Evolutionary conservation across 495 filamentous ascomycete species (phyloP).

Genomic region (Stereocaulon alpinum): DNA sequence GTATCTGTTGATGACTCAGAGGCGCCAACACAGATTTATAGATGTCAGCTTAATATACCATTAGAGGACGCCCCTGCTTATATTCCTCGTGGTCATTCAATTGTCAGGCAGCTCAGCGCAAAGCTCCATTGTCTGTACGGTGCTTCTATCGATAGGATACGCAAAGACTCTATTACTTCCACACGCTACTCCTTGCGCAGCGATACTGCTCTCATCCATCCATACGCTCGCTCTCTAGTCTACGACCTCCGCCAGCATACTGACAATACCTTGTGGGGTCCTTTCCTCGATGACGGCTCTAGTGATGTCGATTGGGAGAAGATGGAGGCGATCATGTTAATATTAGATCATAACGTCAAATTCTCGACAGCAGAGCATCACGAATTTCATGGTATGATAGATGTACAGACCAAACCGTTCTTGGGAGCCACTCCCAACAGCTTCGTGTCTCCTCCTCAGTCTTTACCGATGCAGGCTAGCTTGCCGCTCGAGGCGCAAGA

Average conservation of each 20-base stretch:
- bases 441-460: slow-evolving; percentile 27
- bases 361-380: slow-evolving; percentile 8
- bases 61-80: background rate
- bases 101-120: slow-evolving; percentile 44
- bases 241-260: slow-evolving; percentile 58
- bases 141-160: slow-evolving; percentile 31
- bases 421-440: slow-evolving; percentile 40
- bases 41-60: background rate
- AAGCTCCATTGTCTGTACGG: slow-evolving; percentile 55
- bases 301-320: slow-evolving; percentile 58
- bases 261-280: slow-evolving; percentile 46
- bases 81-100: background rate
- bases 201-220: slow-evolving; percentile 32
- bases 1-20: background rate
- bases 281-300: slow-evolving; percentile 44
- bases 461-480: slow-evolving; percentile 24
- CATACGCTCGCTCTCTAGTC: slow-evolving; percentile 48
- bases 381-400: slow-evolving; percentile 4
- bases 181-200: slow-evolving; percentile 13
- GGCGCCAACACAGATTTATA: background rate
- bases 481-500: slow-evolving; percentile 38
- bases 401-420: slow-evolving; percentile 35
- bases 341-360: slow-evolving; percentile 45
- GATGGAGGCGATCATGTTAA: slow-evolving; percentile 53
- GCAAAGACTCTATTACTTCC: background rate